Base-by-base conservation (phyloP, 306 rosid species). In the Castanea sativa region DNA sequence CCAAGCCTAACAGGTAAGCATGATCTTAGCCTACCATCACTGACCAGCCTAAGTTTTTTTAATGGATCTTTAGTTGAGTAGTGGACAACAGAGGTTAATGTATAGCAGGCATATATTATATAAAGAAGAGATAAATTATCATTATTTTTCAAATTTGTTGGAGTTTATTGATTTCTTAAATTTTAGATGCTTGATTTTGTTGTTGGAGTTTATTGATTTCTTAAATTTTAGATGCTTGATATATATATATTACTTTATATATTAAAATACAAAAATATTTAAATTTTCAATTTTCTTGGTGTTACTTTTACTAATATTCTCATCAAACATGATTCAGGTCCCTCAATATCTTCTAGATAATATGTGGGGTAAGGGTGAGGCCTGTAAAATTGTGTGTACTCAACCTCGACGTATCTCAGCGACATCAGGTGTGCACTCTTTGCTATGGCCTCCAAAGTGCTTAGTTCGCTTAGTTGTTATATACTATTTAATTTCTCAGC, bases 341-440 rank as follows among this genome's bases (percentile, higher is more conserved):
- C 99, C 99, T 30, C 99, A 93, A 78, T 95, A 69, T 88, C 87
- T 95, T 80, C 86, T 95, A 89, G 99, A 95, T 72, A 78, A 93
- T 80, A 82, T 80, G 88, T 95, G 99, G 99, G 89, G 90, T 69
- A 91, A 89, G 91, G 96, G 97, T 35, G 80, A 87, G 88, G 75
- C 81, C 33, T 95, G 99, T 83, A 95, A 95, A 83, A 72, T 93
- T 81, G 85, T 91, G 71, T 95, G 99, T 85, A 91, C 98, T 64
- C 99, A 95, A 86, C 99, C 99, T 78, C 97, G 99, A 51, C 97
- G 98, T 64, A 88, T 95, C 85, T 95, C 99, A 33, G 96, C 98
- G 72, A 83, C 69, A 10, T 95, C 99, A 91, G 99, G 99, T 95
- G 67, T 76, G 78, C 77, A 52, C 68, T 77, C 58, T 56, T 75